A percentile compares a stretch with the other conserved stretches of the same genome.
These are phyloP conservation scores for Gleditsia sinensis DNA, from an alignment of 306 rosid species.

Conservation along the genomic window DNA sequence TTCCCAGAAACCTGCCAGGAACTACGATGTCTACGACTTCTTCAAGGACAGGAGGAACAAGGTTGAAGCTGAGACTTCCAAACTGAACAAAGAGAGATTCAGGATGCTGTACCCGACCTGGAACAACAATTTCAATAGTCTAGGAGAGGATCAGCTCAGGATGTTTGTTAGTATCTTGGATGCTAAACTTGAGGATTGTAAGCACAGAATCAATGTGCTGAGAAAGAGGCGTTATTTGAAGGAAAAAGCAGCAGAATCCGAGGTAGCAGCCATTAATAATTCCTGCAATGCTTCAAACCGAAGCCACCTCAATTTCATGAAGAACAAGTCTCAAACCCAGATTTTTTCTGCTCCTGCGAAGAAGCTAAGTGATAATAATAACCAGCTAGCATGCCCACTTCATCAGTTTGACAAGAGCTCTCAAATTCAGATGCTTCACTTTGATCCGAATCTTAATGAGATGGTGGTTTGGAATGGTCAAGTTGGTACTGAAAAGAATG, in stretches of 20 bases:
- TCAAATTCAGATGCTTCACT: neutral
- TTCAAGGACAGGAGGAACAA: slow-evolving; percentile 28
- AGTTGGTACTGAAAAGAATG: no score
- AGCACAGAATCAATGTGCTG: neutral
- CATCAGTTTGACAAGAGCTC: neutral
- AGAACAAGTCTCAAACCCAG: neutral
- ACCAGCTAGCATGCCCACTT: neutral
- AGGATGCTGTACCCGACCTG: slow-evolving; percentile 32
- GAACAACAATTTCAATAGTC: neutral
- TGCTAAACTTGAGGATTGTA: slow-evolving; percentile 21
- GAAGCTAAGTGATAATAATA: neutral
- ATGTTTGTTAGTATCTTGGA: neutral
- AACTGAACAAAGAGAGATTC: neutral
- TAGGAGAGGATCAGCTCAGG: neutral
- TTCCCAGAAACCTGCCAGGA: neutral
- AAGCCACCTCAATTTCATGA: slow-evolving; percentile 4
- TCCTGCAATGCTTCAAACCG: neutral
- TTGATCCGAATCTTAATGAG: slow-evolving; percentile 1
- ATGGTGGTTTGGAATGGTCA: no score
- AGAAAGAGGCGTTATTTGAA: neutral
- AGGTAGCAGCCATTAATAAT: neutral
- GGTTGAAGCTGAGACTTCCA: slow-evolving; percentile 10
- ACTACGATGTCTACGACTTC: slow-evolving; percentile 10
- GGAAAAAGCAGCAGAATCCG: neutral
- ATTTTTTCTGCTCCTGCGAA: neutral